Conservation (phyloP, 2,329 filamentous ascomycete genomes). For the Lasiodiplodia theobromae region DNA sequence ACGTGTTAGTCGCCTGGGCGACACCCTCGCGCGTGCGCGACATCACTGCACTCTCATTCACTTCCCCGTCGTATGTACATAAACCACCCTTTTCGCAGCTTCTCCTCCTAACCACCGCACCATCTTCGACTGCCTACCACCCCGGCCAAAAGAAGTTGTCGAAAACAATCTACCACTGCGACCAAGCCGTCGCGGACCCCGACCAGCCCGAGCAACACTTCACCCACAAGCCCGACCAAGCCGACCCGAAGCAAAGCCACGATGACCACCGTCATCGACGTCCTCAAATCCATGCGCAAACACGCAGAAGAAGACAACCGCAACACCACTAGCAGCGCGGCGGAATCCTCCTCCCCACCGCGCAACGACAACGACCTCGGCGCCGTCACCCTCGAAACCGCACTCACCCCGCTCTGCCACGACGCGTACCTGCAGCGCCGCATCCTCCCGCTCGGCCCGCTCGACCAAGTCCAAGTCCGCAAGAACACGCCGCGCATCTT, state of each 20-base stretch:
- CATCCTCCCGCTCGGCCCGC: neutral
- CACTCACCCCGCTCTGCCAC: neutral
- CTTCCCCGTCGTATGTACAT: too few relatives aligned
- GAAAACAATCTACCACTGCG: too few relatives aligned
- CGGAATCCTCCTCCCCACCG: too few relatives aligned
- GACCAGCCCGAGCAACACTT: neutral
- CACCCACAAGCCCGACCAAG: neutral
- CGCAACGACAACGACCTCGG: neutral
- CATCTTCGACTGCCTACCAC: too few relatives aligned
- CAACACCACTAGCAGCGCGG: too few relatives aligned
- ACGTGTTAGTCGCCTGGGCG: too few relatives aligned
- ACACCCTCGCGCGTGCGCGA: too few relatives aligned
- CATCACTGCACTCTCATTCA: too few relatives aligned
- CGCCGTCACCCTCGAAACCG: neutral
- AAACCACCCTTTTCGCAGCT: too few relatives aligned
- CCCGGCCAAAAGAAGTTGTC: too few relatives aligned
- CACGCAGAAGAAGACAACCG: neutral
- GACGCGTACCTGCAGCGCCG: neutral
- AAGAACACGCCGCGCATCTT: neutral
- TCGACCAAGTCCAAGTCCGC: conserved; percentile 3
- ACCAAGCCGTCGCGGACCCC: too few relatives aligned
- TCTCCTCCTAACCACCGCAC: too few relatives aligned
- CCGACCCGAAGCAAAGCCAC: neutral
- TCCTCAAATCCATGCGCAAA: neutral
- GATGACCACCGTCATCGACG: neutral